These are phyloP conservation scores for Ricinus communis DNA, from an alignment of 345 rosid genomes.

Conservation along the genomic window DNA sequence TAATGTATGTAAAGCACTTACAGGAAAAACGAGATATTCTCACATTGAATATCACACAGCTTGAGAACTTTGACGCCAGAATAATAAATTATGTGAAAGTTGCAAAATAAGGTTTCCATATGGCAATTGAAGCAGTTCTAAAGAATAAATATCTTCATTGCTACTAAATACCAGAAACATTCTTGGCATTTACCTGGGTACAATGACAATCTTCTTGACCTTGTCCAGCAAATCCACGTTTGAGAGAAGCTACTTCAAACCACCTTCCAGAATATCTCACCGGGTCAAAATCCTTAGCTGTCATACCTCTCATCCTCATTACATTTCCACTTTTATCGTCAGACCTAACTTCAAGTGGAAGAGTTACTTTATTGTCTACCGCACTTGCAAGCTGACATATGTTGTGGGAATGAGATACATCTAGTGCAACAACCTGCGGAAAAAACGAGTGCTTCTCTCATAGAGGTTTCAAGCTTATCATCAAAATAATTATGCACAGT, in stretches of 20 bases:
- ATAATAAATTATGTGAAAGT: background rate
- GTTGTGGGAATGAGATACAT: constrained; percentile 33
- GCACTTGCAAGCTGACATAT: constrained; percentile 64
- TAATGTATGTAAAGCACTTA: background rate
- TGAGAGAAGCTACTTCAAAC: constrained; percentile 97
- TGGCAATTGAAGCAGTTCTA: background rate
- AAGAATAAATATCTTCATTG: constrained; percentile 8
- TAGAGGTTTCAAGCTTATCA: constrained; percentile 7
- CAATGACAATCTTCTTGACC: constrained; percentile 99
- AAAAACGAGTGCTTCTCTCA: constrained; percentile 10
- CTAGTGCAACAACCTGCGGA: constrained; percentile 64
- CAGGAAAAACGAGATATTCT: background rate
- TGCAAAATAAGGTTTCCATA: background rate
- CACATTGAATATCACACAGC: background rate
- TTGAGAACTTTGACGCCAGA: background rate
- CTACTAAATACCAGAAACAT: background rate
- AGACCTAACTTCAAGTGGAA: constrained; percentile 62
- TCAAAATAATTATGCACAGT: background rate
- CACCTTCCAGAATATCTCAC: constrained; percentile 87
- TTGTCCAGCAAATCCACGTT: constrained; percentile 92
- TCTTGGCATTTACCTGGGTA: constrained; percentile 62
- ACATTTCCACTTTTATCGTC: constrained; percentile 46
- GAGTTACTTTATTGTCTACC: constrained; percentile 41
- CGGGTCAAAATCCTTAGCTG: constrained; percentile 82
- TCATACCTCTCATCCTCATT: constrained; percentile 97